A percentile compares a stretch with the other conserved stretches of the same genome.
phyloP scores from a whole-genome alignment of 208 protist genomes.

The Leptomonas pyrrhocoris region DNA sequence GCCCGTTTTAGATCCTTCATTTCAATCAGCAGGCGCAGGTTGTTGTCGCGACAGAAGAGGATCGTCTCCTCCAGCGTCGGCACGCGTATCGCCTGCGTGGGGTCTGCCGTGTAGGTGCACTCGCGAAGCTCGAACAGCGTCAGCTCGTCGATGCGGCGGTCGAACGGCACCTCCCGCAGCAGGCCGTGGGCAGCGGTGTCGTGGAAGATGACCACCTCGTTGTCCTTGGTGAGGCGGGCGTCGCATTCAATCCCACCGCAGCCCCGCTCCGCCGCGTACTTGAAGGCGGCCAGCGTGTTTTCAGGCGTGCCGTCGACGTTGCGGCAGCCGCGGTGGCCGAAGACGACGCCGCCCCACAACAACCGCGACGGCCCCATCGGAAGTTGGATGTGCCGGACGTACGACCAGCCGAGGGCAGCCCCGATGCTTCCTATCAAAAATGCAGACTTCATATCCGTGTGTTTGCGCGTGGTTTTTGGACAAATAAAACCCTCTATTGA shows the following conservation, averaged over 20 bases:
- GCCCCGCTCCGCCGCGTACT: conserved; percentile 77
- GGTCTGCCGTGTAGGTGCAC: conserved; percentile 62
- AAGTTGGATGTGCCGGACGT: conserved; percentile 73
- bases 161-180: conserved; percentile 48
- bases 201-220: conserved; percentile 84
- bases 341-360: conserved; percentile 76
- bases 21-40: conserved; percentile 86
- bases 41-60: conserved; percentile 77
- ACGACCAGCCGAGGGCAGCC: conserved; percentile 65
- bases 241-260: conserved; percentile 83
- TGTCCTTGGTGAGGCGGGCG: conserved; percentile 87
- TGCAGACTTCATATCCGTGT: conserved; percentile 25
- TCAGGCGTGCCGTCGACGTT: conserved; percentile 72
- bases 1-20: conserved; percentile 73
- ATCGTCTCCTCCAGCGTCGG: conserved; percentile 89
- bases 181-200: conserved; percentile 58
- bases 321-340: conserved; percentile 91
- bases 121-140: conserved; percentile 78
- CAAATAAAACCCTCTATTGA: background rate
- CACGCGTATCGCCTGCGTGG: conserved; percentile 70
- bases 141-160: conserved; percentile 67
- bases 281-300: conserved; percentile 89
- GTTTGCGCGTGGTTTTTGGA: conserved; percentile 8
- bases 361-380: conserved; percentile 75
- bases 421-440: conserved; percentile 33